Evolutionary conservation across 495 filamentous ascomycete species (phyloP), one percentile per base, ranked within the genome.

Genomic region (Lineolata rhizophorae): DNA sequence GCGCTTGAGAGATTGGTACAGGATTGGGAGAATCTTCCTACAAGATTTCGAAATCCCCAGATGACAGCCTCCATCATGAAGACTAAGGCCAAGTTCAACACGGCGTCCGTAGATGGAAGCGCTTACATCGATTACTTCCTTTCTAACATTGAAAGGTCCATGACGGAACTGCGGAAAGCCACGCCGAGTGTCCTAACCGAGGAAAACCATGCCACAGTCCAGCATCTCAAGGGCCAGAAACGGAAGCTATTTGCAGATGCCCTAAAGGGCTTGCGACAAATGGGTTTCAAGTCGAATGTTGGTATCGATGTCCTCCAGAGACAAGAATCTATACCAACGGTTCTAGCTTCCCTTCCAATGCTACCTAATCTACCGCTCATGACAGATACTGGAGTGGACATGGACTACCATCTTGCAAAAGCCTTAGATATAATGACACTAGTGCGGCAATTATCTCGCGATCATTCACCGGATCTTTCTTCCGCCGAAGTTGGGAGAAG

Each of bases 241-340:
- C 71, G 80, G n/a, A 82, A 76, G 41, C 67, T 93, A 10, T 87
- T 85, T 39, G 72, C 78, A 0, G 85, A 95, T 40, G 80, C 76
- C 0, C 55, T 99, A 34, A 80, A 76, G 44, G 64, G 63, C 4
- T 52, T 94, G 2, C 69, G 80, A 15, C 64, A 74, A 16, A 93
- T 95, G 82, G 90, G 90, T 13, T 66, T 95, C 35, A 74, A 73
- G 41, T 67, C 70, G 10, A 92, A 82, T 46, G 57, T 85, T 14
- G 66, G 73, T 36, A 64, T 59, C 18, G 67, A 70, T 38, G 47
- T 69, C 27, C 60, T 94, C 5, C 61, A 62, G 20, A 65, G 67
- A 25, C 90, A 99, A 52, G 58, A 61, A 20, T 70, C 75, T 3
- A 55, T 77, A 9, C 58, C 73, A 9, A 58, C 64, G 14, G 60